Conservation (phyloP, 2,329 filamentous ascomycete genomes). For the Verticillium zaregamsianum region DNA sequence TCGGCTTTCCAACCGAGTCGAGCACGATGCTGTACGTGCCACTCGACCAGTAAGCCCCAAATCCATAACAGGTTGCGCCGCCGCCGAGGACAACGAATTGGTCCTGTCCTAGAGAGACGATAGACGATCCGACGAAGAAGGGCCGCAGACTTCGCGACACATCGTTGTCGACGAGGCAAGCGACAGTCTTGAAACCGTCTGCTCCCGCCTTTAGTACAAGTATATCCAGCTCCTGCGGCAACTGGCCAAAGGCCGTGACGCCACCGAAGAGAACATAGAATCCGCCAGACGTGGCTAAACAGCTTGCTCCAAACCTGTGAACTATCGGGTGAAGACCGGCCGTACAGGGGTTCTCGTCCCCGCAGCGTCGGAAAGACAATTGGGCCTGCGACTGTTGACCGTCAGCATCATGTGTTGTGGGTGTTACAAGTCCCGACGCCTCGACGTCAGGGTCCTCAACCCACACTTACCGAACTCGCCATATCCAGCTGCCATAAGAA, state of each 20-base stretch:
- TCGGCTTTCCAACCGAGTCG: background rate
- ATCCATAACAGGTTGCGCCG: conserved; percentile 85
- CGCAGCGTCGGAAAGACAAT: background rate
- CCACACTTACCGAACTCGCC: conserved; percentile 29
- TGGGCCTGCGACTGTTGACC: background rate
- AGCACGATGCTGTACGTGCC: conserved; percentile 44
- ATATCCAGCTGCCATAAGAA: conserved; percentile 59
- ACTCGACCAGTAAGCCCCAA: conserved; percentile 80
- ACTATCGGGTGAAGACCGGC: conserved; percentile 9
- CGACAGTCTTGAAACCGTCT: conserved; percentile 20
- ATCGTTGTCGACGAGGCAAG: conserved; percentile 36
- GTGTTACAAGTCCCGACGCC: background rate
- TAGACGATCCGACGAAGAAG: conserved; percentile 66
- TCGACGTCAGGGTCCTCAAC: background rate
- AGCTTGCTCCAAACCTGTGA: conserved; percentile 39
- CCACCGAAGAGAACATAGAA: conserved; percentile 38
- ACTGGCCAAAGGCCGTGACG: conserved; percentile 33
- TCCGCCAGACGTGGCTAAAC: conserved; percentile 19
- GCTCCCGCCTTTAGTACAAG: conserved; percentile 19
- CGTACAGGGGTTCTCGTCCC: background rate
- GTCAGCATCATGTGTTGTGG: background rate
- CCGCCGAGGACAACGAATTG: conserved; percentile 67
- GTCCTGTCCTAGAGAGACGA: conserved; percentile 39
- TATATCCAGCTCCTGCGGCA: conserved; percentile 49
- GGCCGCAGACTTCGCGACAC: conserved; percentile 39